These are phyloP conservation scores for Cyclostephanos tholiformis DNA, from an alignment of 108 stramenopile genomes.

Conservation along the genomic window DNA sequence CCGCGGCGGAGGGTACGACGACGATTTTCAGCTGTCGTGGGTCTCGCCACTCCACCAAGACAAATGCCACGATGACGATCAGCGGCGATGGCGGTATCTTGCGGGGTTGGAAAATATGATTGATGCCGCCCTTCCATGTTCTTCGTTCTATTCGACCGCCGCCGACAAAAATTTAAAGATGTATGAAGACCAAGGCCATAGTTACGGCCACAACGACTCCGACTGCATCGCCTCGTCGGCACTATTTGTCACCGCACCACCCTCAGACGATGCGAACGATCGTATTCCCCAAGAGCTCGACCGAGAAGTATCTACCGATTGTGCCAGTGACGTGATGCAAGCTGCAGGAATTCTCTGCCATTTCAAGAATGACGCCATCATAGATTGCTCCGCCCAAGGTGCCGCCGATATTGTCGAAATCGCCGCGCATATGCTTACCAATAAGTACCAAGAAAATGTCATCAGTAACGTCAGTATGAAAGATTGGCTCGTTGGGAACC, in stretches of 20 bases:
- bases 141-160: constrained; percentile 10
- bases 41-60: not conserved
- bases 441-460: constrained; percentile 1
- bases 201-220: not conserved
- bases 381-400: constrained; percentile 9
- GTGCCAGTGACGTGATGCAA: constrained; percentile 9
- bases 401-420: constrained; percentile 22
- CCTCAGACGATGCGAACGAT: not conserved
- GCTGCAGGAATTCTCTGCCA: constrained; percentile 21
- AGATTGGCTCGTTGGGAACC: not conserved
- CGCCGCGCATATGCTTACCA: constrained; percentile 25
- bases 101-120: constrained; percentile 1
- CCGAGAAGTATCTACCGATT: not conserved
- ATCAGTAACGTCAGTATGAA: not conserved
- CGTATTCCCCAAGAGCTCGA: not conserved
- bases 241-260: constrained; percentile 2
- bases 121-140: constrained; percentile 5
- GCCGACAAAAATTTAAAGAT: not conserved
- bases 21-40: not conserved
- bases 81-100: not conserved
- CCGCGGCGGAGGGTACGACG: not conserved
- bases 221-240: constrained; percentile 4
- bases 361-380: constrained; percentile 20
- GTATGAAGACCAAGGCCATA: not conserved
- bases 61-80: not conserved